A percentile compares a stretch with the other conserved stretches of the same genome.
Evolutionary conservation across 2,329 filamentous ascomycete genomes (phyloP).

Genomic region (Apiospora rasikravindrae): DNA sequence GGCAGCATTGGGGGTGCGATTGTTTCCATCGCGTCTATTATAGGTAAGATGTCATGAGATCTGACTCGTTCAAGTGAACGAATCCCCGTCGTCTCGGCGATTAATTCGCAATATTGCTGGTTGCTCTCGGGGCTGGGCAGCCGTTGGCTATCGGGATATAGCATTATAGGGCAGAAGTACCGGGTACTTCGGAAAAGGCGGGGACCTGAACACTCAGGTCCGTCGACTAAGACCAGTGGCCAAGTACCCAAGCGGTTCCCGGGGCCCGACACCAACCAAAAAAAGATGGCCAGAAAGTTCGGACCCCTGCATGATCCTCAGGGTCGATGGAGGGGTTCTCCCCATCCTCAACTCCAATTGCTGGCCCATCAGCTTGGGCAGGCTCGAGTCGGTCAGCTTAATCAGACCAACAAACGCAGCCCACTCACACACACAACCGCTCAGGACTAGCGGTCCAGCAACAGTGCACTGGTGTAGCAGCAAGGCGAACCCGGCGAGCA

Average conservation of each 20-base stretch:
- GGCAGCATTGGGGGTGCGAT: not conserved
- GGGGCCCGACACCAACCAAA: not conserved
- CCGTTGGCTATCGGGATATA: not conserved
- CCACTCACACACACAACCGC: not conserved
- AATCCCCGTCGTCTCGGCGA: not conserved
- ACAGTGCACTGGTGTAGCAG: not conserved
- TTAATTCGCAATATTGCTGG: not conserved
- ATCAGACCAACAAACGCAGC: slow-evolving; percentile 11
- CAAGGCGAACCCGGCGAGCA: slow-evolving; percentile 13
- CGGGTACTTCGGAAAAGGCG: slow-evolving; percentile 14
- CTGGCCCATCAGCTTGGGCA: slow-evolving; percentile 19
- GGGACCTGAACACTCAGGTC: slow-evolving; percentile 3
- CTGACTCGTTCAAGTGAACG: slow-evolving; percentile 14
- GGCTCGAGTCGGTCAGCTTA: slow-evolving; percentile 14
- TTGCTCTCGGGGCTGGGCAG: not conserved
- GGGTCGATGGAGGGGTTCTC: slow-evolving; percentile 22
- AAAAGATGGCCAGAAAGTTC: slow-evolving; percentile 14
- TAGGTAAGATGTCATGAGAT: not conserved
- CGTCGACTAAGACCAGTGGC: not conserved
- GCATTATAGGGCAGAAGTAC: not conserved
- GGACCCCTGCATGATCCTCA: slow-evolving; percentile 23
- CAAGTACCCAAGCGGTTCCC: slow-evolving; percentile 19
- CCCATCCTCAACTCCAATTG: slow-evolving; percentile 14
- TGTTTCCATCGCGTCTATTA: not conserved
- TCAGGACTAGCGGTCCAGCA: slow-evolving; percentile 15